phyloP scores from a whole-genome alignment of 768 basidiomycete species.

The Pleurotus cornucopiae region DNA sequence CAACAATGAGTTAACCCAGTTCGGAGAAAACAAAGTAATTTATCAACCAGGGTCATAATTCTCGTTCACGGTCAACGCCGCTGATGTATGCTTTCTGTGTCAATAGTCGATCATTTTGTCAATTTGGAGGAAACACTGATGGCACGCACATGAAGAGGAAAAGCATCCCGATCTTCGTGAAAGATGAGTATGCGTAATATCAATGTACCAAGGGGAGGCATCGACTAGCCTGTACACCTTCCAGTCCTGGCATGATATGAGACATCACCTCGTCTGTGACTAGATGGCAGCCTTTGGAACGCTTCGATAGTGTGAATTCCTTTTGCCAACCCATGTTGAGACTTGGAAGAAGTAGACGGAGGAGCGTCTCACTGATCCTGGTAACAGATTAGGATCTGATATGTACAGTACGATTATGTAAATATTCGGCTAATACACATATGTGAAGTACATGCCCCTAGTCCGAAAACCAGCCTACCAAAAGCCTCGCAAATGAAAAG shows the following conservation, averaged over 20 bases:
- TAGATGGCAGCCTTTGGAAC: slow-evolving; percentile 71
- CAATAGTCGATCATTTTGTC: slow-evolving; percentile 1
- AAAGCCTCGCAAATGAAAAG: too few relatives aligned
- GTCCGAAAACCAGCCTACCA: too few relatives aligned
- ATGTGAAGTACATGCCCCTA: too few relatives aligned
- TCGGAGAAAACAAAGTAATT: not conserved
- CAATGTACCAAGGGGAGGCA: not conserved
- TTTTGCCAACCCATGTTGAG: slow-evolving; percentile 84
- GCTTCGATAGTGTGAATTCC: slow-evolving; percentile 61
- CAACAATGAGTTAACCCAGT: not conserved
- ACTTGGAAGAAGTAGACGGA: too few relatives aligned
- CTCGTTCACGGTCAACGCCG: slow-evolving; percentile 82
- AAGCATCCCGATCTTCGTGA: slow-evolving; percentile 71
- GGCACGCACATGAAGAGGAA: slow-evolving; percentile 77
- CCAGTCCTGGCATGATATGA: slow-evolving; percentile 67
- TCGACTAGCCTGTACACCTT: slow-evolving; percentile 52
- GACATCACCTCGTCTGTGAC: slow-evolving; percentile 71
- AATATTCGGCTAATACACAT: not conserved
- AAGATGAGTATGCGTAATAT: not conserved
- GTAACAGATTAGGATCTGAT: slow-evolving; percentile 3
- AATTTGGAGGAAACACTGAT: not conserved
- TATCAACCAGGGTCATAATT: slow-evolving; percentile 75
- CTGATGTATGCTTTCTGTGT: slow-evolving; percentile 61
- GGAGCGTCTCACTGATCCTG: too few relatives aligned
- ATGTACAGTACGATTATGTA: not conserved